A percentile compares a stretch with the other conserved stretches of the same genome.
Evolutionary conservation across 2,329 filamentous ascomycete genomes (phyloP).

Genomic region (Samsoniella hepiali): DNA sequence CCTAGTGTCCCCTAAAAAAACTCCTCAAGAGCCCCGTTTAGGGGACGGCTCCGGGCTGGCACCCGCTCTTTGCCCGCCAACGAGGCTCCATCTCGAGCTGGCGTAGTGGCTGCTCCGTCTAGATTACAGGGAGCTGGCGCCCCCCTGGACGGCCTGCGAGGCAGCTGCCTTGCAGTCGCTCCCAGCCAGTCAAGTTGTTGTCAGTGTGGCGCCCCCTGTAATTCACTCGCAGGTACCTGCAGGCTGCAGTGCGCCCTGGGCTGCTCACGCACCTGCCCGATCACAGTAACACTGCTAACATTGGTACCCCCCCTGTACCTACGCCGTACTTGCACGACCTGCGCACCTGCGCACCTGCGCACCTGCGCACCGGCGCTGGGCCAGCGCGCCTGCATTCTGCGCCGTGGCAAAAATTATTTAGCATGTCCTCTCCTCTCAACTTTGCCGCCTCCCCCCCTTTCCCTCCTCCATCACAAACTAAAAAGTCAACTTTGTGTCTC

Average conservation of each 20-base stretch:
- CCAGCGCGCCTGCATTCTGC: constrained; percentile 13
- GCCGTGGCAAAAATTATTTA: constrained; percentile 40
- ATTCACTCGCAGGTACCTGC: neutral
- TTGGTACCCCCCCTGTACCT: too few species aligned
- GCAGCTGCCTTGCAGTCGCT: neutral
- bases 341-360: neutral
- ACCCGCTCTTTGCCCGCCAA: neutral
- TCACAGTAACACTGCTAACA: neutral
- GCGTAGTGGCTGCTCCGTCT: neutral
- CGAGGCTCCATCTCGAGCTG: neutral
- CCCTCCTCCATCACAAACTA: constrained; percentile 40
- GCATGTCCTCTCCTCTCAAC: constrained; percentile 29
- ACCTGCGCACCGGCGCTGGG: neutral
- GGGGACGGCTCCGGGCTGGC: neutral
- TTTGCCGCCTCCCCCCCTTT: constrained; percentile 30
- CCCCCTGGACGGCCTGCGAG: neutral
- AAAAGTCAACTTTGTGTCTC: constrained; percentile 44
- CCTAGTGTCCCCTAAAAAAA: neutral
- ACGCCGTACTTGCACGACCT: neutral
- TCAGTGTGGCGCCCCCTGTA: neutral
- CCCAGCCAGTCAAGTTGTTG: neutral
- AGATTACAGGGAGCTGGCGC: neutral
- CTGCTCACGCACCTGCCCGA: constrained; percentile 2
- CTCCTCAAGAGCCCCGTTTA: neutral
- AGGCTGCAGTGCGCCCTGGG: neutral